Conservation (phyloP, 2,329 filamentous ascomycete genomes). For the Bipolaris zeicola region DNA sequence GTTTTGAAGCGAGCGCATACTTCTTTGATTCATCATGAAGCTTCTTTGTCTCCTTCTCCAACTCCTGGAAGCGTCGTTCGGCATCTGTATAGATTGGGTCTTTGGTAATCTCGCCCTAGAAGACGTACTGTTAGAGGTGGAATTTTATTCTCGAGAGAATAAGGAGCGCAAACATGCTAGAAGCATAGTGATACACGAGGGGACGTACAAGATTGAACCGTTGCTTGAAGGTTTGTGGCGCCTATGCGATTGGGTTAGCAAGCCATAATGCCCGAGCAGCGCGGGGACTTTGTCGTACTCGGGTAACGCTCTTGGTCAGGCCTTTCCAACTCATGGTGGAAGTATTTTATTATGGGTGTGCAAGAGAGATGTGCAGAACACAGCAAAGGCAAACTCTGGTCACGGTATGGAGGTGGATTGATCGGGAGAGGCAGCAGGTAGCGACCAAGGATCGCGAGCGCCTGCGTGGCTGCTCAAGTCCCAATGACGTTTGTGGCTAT, state of each 20-base stretch:
- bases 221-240: constrained; percentile 88
- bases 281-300: constrained; percentile 62
- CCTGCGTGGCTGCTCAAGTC: constrained; percentile 26
- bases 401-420: constrained; percentile 6
- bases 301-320: constrained; percentile 84
- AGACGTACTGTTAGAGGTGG: constrained; percentile 12
- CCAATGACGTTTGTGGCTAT: constrained; percentile 18
- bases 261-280: constrained; percentile 15
- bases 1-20: constrained; percentile 38
- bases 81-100: constrained; percentile 94
- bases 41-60: constrained; percentile 95
- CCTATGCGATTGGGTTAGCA: constrained; percentile 54
- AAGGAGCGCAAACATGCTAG: constrained; percentile 20
- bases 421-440: constrained; percentile 6
- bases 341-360: constrained; percentile 3
- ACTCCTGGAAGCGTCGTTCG: constrained; percentile 89
- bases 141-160: constrained; percentile 4
- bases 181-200: not conserved
- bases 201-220: constrained; percentile 79
- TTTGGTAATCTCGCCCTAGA: constrained; percentile 83
- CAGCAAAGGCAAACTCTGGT: not conserved
- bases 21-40: constrained; percentile 96
- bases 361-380: constrained; percentile 11
- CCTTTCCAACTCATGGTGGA: constrained; percentile 91
- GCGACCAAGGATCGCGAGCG: constrained; percentile 32